phyloP scores from a whole-genome alignment of 2,329 filamentous ascomycete species.

The Phaeophleospora eucalypticola region DNA sequence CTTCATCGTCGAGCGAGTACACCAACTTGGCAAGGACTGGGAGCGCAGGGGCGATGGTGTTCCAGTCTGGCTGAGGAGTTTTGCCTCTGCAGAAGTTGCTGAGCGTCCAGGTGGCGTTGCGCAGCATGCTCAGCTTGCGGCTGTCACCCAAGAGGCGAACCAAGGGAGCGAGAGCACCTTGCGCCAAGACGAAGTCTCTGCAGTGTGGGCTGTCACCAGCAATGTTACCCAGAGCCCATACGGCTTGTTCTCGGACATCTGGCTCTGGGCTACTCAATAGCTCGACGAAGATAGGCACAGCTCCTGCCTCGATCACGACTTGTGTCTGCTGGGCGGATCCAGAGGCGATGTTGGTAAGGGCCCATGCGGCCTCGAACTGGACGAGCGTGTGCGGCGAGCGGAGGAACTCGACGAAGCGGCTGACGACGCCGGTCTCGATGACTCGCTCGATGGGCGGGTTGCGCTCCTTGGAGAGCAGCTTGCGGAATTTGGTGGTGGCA shows the following conservation, averaged over 20 bases:
- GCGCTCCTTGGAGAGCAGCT: constrained; percentile 95
- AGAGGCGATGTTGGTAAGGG: constrained; percentile 97
- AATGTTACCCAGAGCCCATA: constrained; percentile 98
- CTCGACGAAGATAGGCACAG: constrained; percentile 97
- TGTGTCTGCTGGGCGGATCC: constrained; percentile 96
- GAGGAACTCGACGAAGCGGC: constrained; percentile 96
- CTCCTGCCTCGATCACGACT: constrained; percentile 96
- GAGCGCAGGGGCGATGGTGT: constrained; percentile 87
- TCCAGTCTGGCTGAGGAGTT: constrained; percentile 97
- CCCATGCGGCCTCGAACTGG: constrained; percentile 98
- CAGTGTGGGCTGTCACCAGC: constrained; percentile 96
- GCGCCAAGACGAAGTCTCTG: constrained; percentile 91
- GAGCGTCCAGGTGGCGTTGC: constrained; percentile 97
- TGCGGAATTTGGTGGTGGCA: constrained; percentile 96
- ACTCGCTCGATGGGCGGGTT: constrained; percentile 99
- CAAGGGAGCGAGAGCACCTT: constrained; percentile 85
- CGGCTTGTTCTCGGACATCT: constrained; percentile 95
- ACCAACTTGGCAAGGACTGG: constrained; percentile 95
- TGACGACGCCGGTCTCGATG: constrained; percentile 97
- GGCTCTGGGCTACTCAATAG: constrained; percentile 92
- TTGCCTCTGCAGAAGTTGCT: constrained; percentile 99
- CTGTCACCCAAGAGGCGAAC: constrained; percentile 89
- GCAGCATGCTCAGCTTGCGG: constrained; percentile 97
- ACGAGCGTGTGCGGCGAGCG: constrained; percentile 96
- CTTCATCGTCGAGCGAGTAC: constrained; percentile 96